A percentile compares a stretch with the other conserved stretches of the same genome.
Evolutionary conservation across 441 rosid genomes (phyloP).

Genomic region (Capsella rubella): DNA sequence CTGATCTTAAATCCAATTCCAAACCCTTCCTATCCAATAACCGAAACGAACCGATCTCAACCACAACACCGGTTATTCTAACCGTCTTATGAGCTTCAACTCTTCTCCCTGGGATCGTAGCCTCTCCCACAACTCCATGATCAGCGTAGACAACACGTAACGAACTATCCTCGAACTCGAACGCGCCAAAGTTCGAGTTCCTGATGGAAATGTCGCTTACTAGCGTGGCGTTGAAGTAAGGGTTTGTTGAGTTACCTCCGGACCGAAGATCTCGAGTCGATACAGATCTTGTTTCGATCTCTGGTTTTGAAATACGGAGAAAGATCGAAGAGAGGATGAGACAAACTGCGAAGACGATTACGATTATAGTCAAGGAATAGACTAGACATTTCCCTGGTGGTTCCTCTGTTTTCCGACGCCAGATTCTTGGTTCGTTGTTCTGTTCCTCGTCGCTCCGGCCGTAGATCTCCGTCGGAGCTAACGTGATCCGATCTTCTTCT

Average conservation of each 20-base stretch:
- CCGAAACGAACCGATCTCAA: slow-evolving; percentile 45
- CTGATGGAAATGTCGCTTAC: slow-evolving; percentile 47
- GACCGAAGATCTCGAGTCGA: slow-evolving; percentile 29
- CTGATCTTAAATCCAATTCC: slow-evolving; percentile 47
- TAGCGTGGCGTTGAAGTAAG: slow-evolving; percentile 53
- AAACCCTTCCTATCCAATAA: slow-evolving; percentile 18
- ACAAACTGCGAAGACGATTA: slow-evolving; percentile 41
- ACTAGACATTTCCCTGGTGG: slow-evolving; percentile 54
- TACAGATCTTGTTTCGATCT: slow-evolving; percentile 27
- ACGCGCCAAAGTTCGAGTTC: slow-evolving; percentile 65
- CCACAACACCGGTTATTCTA: slow-evolving; percentile 42
- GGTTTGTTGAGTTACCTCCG: slow-evolving; percentile 29
- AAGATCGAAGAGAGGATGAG: slow-evolving; percentile 45
- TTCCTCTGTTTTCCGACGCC: slow-evolving; percentile 22
- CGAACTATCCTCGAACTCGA: slow-evolving; percentile 47
- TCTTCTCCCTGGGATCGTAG: slow-evolving; percentile 41
- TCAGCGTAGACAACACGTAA: slow-evolving; percentile 45
- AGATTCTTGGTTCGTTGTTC: slow-evolving; percentile 15
- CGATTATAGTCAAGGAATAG: slow-evolving; percentile 47
- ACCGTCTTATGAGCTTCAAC: slow-evolving; percentile 51
- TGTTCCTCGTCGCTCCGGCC: slow-evolving; percentile 50
- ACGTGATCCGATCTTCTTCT: slow-evolving; percentile 42
- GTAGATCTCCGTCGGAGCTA: slow-evolving; percentile 43
- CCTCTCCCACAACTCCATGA: slow-evolving; percentile 50
- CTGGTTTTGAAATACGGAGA: slow-evolving; percentile 50